These are phyloP conservation scores for Cladobotryum protrusum DNA, from an alignment of 2,329 filamentous ascomycete species.

Conservation along the genomic window DNA sequence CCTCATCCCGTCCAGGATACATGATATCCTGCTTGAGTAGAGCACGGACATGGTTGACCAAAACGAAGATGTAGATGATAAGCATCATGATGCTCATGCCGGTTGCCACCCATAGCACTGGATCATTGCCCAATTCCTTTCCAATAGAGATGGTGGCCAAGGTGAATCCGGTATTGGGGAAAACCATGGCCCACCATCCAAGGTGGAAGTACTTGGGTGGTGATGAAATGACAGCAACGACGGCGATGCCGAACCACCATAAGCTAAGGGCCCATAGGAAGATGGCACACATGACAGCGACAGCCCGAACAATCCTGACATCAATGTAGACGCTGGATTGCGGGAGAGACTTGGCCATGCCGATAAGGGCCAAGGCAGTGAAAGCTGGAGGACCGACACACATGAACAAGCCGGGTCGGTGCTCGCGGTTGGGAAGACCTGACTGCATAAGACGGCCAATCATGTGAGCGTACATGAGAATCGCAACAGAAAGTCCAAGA, in stretches of 20 bases:
- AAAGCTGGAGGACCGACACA: slow-evolving; percentile 69
- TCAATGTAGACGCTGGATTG: slow-evolving; percentile 35
- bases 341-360: slow-evolving; percentile 50
- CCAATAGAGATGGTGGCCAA: slow-evolving; percentile 51
- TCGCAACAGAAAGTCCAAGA: slow-evolving; percentile 60
- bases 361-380: slow-evolving; percentile 63
- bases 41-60: slow-evolving; percentile 38
- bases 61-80: slow-evolving; percentile 36
- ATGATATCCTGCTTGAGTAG: slow-evolving; percentile 48
- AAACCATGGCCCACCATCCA: slow-evolving; percentile 59
- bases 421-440: slow-evolving; percentile 53
- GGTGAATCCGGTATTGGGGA: slow-evolving; percentile 56
- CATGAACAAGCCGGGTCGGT: slow-evolving; percentile 67
- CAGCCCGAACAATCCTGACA: slow-evolving; percentile 36
- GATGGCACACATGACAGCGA: slow-evolving; percentile 44
- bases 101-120: slow-evolving; percentile 41
- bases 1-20: slow-evolving; percentile 50
- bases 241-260: slow-evolving; percentile 49
- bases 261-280: slow-evolving; percentile 58
- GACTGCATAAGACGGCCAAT: slow-evolving; percentile 64
- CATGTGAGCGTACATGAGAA: slow-evolving; percentile 69
- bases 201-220: slow-evolving; percentile 49
- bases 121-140: slow-evolving; percentile 38
- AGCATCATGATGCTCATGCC: slow-evolving; percentile 44
- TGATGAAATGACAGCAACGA: slow-evolving; percentile 28